phyloP scores from a whole-genome alignment of 768 basidiomycete species.

The Tulasnella sp. region DNA sequence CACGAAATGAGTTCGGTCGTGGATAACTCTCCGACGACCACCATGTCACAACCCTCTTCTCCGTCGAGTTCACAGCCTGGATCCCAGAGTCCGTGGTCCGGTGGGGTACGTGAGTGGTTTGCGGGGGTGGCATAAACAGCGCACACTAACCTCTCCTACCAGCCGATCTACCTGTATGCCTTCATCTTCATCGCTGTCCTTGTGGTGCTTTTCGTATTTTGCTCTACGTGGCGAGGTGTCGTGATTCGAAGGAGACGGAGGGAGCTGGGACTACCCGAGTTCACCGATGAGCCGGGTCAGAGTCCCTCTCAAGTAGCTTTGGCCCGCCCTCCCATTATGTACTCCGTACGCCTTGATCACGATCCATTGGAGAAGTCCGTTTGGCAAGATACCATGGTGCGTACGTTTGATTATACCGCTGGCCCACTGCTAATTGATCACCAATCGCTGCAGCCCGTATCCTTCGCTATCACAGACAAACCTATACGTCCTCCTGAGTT shows the following conservation, averaged over 20 bases:
- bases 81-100: background rate
- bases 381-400: no score
- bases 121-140: background rate
- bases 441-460: no score
- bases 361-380: no score
- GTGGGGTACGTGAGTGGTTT: background rate
- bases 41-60: background rate
- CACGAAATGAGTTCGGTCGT: background rate
- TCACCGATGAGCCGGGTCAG: no score
- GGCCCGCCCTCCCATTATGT: no score
- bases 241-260: background rate
- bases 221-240: background rate
- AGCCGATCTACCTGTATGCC: constrained; percentile 3
- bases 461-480: no score
- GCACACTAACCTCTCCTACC: background rate
- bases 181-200: background rate
- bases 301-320: no score
- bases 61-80: background rate
- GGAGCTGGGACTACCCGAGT: background rate
- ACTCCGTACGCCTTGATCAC: no score
- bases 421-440: no score
- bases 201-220: background rate
- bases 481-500: no score
- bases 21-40: background rate
- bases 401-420: no score